Base-by-base conservation (phyloP, 164 flowering plant genomes). In the Magnolia changhungtana region DNA sequence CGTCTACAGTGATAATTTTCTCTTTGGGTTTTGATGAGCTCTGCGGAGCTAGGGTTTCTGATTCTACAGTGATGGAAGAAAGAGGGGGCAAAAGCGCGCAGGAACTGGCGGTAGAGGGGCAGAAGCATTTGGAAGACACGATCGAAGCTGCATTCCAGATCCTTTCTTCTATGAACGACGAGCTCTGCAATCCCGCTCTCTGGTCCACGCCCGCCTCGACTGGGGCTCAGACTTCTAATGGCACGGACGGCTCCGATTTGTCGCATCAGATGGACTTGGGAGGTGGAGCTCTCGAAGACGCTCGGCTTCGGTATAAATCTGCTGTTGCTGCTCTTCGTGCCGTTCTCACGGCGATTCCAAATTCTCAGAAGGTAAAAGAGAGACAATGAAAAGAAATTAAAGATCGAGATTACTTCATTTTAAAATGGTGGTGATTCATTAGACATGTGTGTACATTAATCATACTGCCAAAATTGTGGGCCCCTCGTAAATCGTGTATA, bases 121-220 rank as follows among this genome's bases (percentile, higher is more conserved):
- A 88, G 77, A 91, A 82, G 78, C 87, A 86, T 79, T 84, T 92
- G 27, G 89, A 91, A 80, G 94, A 88, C 10, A 92, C 95, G 20
- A 85, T 92, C 8, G 85, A 87, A 75, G 83, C 95, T 2, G 95
- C 95, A 6, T 91, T 81, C 75, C 88, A 86, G 83, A 92, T 92
- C 81, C 87, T 89, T 23, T 85, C 89, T 16, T 85, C 96, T 83
- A 94, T 94, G 96, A 90, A 94, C 82, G 94, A 92, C 72, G 97
- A 94, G 88, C 97, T 94, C 72, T 94, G 97, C 82, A 89, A 92
- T 75, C 94, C 98, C 1, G 37, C 84, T 16, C 78, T 91, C 37
- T 94, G 98, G 98, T 80, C 96, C 63, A 82, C 88, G n/a, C 64
- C 89, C 1, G 14, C 83, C 51, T 20, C 72, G 9, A 10, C n/a